Base-by-base conservation (phyloP, 257 asterid species). In the Solanum arcanum region DNA sequence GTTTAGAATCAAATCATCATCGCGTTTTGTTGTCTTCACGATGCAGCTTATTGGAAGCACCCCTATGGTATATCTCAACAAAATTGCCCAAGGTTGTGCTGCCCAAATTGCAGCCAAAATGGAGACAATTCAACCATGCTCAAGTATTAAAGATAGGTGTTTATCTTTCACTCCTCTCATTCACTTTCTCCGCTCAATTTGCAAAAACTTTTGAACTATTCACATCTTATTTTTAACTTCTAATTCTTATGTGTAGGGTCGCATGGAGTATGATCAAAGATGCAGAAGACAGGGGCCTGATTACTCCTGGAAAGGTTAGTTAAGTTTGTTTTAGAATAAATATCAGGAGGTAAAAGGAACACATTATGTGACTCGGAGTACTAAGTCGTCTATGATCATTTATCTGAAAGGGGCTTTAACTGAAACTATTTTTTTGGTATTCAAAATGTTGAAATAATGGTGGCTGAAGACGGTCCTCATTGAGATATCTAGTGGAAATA, bases 241-340 rank as follows among this genome's bases (percentile, higher is more conserved):
- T 25, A 75, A 23, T 62, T 62, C 35, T 8, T 81, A n/a, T 72
- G 12, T 89, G 87, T 76, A 90, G 94, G 93, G 89, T 92, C 15
- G 94, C 88, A 7, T 84, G 39, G 77, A 89, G 91, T 86, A 89
- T 90, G 93, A 92, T 90, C 52, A 87, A 92, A 77, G 93, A 92
- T 80, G 94, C 94, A 83, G 94, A 92, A 88, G 94, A 92, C 31
- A 92, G 86, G 86, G 94, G 91, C 37, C 86, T 90, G 49, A 92
- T 92, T 78, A 82, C 81, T 7, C 94, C 93, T 80, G 94, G 92
- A 56, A 89, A 92, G 92, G 94, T 92, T 84, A 52, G 87, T 83
- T 37, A 44, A 69, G 42, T 86, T 76, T 56, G 59, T 47, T 0
- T 18, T 0, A 31, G 23, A 21, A 23, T 59, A 83, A 8, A 21